Evolutionary conservation across 2,329 filamentous ascomycete species (phyloP), one percentile per base, ranked within the genome.

Genomic region (Neophaeococcomyces mojaviensis): DNA sequence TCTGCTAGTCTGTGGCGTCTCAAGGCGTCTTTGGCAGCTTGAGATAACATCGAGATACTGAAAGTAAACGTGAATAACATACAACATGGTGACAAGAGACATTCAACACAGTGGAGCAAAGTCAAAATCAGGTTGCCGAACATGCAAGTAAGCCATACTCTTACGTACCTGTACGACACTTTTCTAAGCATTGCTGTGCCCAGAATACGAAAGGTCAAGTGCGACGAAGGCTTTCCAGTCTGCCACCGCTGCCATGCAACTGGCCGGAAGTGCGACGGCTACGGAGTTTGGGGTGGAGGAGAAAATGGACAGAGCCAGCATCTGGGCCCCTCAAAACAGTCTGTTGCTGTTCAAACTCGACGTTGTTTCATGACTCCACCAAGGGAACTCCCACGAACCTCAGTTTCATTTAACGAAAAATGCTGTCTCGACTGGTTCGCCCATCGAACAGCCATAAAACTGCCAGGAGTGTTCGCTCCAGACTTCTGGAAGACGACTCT

Each of bases 201-300:
- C 46, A 62, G 58, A 30, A 46, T 52, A 10, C 59, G 61, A 13
- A 56, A 57, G 12, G 56, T 63, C 16, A 64, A 64, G 49, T 65
- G 62, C 37, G 68, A 70, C 39, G 66, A 70, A 50, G 52, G 51
- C 4, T 57, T 58, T 19, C 66, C 66, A 9, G 60, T 59, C 16
- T 68, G 66, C 46, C 51, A 53, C 24, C 58, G 61, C 13, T 69
- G 66, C 47, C 44, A 56, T 8, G 62, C 57, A 10, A 63, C 63
- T 2, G 61, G 63, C 4, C 61, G 64, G 5, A 50, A 56, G 3
- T 69, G 66, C 43, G 65, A 70, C 41, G 68, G 69, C 12, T 71
- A 70, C 49, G 68, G 66, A 0, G 58, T 70, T 33, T 66, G 64
- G 64, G 64, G 65, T 19, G 63, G 65, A 3, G 63, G 65, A 3